phyloP scores from a whole-genome alignment of 148 eudicot species.

The Chenopodium suecicum region DNA sequence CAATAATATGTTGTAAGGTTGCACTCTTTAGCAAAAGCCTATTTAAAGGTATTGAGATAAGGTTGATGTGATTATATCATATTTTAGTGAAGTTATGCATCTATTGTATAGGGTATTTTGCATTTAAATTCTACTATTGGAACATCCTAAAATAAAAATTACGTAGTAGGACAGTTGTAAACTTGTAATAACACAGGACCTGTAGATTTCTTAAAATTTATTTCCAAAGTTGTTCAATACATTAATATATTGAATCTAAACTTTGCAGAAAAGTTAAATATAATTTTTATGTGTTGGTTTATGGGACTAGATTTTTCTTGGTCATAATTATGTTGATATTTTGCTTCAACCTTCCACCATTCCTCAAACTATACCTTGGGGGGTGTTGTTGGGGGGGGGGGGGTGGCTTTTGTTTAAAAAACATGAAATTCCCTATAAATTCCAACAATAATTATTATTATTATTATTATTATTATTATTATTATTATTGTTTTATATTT shows the following conservation, averaged over 20 bases:
- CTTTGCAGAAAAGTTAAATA: not conserved
- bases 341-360: not conserved
- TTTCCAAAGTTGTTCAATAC: not conserved
- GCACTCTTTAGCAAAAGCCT: not conserved
- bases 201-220: not conserved
- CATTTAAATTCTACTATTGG: not conserved
- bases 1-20: no score
- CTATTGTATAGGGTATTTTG: not conserved
- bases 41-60: not conserved
- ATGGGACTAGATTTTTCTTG: not conserved
- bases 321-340: not conserved
- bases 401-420: no score
- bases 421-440: not conserved
- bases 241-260: not conserved
- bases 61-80: not conserved
- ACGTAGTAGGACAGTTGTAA: no score
- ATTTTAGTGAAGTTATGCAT: not conserved
- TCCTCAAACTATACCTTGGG: not conserved
- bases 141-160: no score
- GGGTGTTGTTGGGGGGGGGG: no score
- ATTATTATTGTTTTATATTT: not conserved
- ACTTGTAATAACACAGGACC: not conserved
- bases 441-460: not conserved
- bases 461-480: not conserved
- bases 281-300: not conserved